Evolutionary conservation across 495 filamentous ascomycete species (phyloP).

Genomic region (Friedmanniomyces simplex): DNA sequence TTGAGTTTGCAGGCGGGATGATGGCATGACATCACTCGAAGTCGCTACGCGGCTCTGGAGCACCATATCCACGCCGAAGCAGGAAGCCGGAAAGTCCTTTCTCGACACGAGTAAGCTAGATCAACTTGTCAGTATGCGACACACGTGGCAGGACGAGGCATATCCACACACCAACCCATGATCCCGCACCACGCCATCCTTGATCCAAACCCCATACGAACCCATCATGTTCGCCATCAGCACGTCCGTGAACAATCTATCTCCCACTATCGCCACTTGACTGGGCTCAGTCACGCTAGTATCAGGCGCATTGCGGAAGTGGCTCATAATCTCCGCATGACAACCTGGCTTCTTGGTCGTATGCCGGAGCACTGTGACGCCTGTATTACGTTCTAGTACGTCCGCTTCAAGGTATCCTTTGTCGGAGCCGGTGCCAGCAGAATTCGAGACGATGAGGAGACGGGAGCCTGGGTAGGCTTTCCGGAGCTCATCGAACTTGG

Average conservation of each 20-base stretch:
- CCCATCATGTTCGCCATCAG: constrained; percentile 92
- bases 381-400: constrained; percentile 50
- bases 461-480: constrained; percentile 55
- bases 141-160: not conserved
- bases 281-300: constrained; percentile 60
- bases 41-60: constrained; percentile 19
- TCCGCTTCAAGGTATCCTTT: constrained; percentile 38
- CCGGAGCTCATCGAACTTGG: constrained; percentile 46
- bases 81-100: constrained; percentile 18
- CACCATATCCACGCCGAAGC: constrained; percentile 14
- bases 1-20: too few species aligned
- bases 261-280: constrained; percentile 84
- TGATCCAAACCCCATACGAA: constrained; percentile 76
- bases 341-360: constrained; percentile 66
- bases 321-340: constrained; percentile 61
- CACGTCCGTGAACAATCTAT: constrained; percentile 83
- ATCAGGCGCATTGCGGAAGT: constrained; percentile 57
- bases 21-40: constrained; percentile 17
- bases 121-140: not conserved
- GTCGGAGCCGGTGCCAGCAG: constrained; percentile 52
- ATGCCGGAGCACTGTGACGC: constrained; percentile 58
- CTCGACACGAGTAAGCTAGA: constrained; percentile 22
- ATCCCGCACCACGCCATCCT: constrained; percentile 59
- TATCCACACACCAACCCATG: constrained; percentile 48
- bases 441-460: constrained; percentile 85